phyloP scores from a whole-genome alignment of 805 yeast genomes.

The Nakazawaea molendinolei region DNA sequence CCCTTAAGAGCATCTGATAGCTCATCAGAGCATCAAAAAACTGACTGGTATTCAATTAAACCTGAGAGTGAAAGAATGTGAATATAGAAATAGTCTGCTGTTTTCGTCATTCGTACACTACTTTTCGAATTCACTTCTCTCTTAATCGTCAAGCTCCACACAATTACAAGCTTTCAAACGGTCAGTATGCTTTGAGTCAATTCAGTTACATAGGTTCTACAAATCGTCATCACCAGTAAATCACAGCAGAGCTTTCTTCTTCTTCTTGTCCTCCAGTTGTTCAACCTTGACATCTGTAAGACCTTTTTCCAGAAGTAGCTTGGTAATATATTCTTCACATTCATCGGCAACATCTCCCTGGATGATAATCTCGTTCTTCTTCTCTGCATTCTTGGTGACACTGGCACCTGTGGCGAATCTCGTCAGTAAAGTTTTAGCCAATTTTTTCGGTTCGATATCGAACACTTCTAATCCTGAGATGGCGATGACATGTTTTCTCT shows the following conservation, averaged over 20 bases:
- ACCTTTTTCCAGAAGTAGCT: slow-evolving; percentile 74
- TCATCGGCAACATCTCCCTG: slow-evolving; percentile 96
- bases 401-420: slow-evolving; percentile 96
- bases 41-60: too few relatives aligned
- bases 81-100: too few relatives aligned
- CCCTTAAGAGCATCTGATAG: too few relatives aligned
- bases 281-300: slow-evolving; percentile 84
- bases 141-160: too few relatives aligned
- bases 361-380: slow-evolving; percentile 84
- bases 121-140: too few relatives aligned
- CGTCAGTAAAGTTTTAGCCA: slow-evolving; percentile 87
- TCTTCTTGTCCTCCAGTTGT: slow-evolving; percentile 74
- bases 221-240: too few relatives aligned
- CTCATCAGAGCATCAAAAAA: too few relatives aligned
- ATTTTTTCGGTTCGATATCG: slow-evolving; percentile 82
- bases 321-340: slow-evolving; percentile 69
- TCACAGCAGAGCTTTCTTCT: slow-evolving; percentile 58
- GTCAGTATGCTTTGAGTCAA: too few relatives aligned
- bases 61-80: too few relatives aligned
- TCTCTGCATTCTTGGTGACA: slow-evolving; percentile 83
- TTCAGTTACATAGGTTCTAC: too few relatives aligned
- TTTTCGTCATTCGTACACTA: too few relatives aligned
- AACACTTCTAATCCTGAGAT: slow-evolving; percentile 85
- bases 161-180: too few relatives aligned
- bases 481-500: slow-evolving; percentile 81